Evolutionary conservation across 2,329 filamentous ascomycete species (phyloP).

Genomic region (Alternaria atra): DNA sequence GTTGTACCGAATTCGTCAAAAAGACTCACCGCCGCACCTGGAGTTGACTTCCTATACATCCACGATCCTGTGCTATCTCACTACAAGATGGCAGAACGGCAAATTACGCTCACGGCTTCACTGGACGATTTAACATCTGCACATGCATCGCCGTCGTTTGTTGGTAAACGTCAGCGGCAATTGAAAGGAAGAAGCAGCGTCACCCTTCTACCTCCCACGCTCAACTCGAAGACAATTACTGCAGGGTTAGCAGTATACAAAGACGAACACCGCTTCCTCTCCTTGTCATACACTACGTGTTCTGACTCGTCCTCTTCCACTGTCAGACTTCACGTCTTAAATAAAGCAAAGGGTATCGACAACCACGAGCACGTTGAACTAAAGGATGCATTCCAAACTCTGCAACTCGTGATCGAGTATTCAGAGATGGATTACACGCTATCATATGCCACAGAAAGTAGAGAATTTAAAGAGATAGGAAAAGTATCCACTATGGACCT

Average conservation of each 20-base stretch:
- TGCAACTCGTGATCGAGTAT: conserved; percentile 8
- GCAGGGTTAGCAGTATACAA: conserved; percentile 25
- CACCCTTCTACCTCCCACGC: not conserved
- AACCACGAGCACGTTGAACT: not conserved
- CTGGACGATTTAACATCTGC: no score
- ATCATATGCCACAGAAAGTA: conserved; percentile 2
- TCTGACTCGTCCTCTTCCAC: not conserved
- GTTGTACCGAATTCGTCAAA: not conserved
- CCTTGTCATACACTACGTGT: conserved; percentile 6
- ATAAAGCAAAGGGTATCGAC: conserved; percentile 18
- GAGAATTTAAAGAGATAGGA: not conserved
- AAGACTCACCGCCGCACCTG: conserved; percentile 1
- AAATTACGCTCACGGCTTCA: conserved; percentile 9
- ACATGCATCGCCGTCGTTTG: no score
- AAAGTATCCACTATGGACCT: conserved; percentile 15
- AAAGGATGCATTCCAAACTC: not conserved
- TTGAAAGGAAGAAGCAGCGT: conserved; percentile 19
- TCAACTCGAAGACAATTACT: not conserved
- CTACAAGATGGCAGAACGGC: conserved; percentile 2
- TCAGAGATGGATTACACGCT: conserved; percentile 16
- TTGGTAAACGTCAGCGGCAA: no score
- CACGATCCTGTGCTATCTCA: conserved; percentile 9
- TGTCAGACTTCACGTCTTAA: conserved; percentile 9
- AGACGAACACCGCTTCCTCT: conserved; percentile 29
- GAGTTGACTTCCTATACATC: conserved; percentile 15